Evolutionary conservation across 176 grass and related monocot species (phyloP), one percentile per base, ranked within the genome.

Genomic region (Coix lacrymajobi): DNA sequence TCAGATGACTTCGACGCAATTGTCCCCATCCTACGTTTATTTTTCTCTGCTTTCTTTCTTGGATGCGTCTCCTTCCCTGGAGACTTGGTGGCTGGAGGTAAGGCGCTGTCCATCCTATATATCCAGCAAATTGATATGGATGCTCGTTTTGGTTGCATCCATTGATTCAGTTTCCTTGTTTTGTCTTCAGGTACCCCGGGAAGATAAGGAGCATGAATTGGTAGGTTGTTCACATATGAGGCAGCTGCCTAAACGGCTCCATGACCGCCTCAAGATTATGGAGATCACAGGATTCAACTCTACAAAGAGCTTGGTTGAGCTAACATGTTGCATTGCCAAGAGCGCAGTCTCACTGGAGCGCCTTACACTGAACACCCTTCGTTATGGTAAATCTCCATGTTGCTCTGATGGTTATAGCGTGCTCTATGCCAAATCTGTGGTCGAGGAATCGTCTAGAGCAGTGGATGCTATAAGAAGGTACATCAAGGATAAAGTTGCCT

Each of bases 371-470:
- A 1, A 46, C 13, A 71, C 69, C 45, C 45, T 71, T 48, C 14
- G 14, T 16, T 5, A 48, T 48, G 45, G 14, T 48, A 48, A 17
- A 48, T 15, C 13, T 48, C 45, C 14, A 48, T 48, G 45, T 48
- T 48, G 45, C 4, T 48, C 0, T 3, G 2, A 44, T 46, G 24
- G n/a, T 8, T 3, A 0, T 4, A 0, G 2, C 16, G 1, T 48
- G 3, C 0, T 0, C 1, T 48, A 45, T 45, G 0, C 3, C 3
- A 31, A 49, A 24, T 30, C 25, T 48, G 7, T 0, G 26, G 15
- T 30, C 3, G 3, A 49, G 26, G 69, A 73, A 73, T 25, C 26
- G 25, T 9, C 2, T 7, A 72, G 25, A 46, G 13, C 40, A 4
- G 6, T 10, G 2, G 41, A 0, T 7, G 69, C 69, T 25, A 19